Evolutionary conservation across 2,329 filamentous ascomycete species (phyloP), one percentile per base, ranked within the genome.

Genomic region (Colletotrichum echinochloae): DNA sequence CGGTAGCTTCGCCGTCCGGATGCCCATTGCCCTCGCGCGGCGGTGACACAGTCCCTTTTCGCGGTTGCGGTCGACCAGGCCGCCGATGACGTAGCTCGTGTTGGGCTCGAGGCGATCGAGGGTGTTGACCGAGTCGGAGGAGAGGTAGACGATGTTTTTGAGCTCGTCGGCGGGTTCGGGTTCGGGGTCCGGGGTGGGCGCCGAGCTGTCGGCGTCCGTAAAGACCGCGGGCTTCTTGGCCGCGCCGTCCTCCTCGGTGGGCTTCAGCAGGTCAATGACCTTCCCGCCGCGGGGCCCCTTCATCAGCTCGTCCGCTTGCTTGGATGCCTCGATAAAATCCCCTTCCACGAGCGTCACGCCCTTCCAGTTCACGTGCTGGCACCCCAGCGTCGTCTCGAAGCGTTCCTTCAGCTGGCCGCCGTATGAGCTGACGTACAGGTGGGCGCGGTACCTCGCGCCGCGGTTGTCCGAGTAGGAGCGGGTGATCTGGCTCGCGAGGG

Each of bases 21-120:
- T 89, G 0, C 93, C 93, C 72, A 87, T 87, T 65, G 91, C 89
- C 63, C 88, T 85, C 0, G 96, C 96, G 20, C 92, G 87, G 75
- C 91, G 92, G 85, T 97, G 94, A 81, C 96, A 99, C 46, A 99
- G 86, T 0, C 94, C 94, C 83, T 99, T 99, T 81, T 99, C 92
- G 54, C 96, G 89, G 81, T 99, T 99, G 82, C 95, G 95, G 83
- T 99, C 96, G 33, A 99, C 96, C 44, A 99, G 86, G 0, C 95
- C 96, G 44, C 96, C 96, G 66, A 99, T 92, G 73, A 99, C 92
- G 80, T 99, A 99, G 69, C 90, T 95, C 71, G 92, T 94, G 81
- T 96, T 92, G 0, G 95, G 94, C 79, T 95, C 94, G 52, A 99
- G 87, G 52, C 92, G 88, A 7, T 92, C 91, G 37, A 99, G 86